Base-by-base conservation (phyloP, 1,139 yeast genomes). In the Pneumocystis wakefieldiae region DNA sequence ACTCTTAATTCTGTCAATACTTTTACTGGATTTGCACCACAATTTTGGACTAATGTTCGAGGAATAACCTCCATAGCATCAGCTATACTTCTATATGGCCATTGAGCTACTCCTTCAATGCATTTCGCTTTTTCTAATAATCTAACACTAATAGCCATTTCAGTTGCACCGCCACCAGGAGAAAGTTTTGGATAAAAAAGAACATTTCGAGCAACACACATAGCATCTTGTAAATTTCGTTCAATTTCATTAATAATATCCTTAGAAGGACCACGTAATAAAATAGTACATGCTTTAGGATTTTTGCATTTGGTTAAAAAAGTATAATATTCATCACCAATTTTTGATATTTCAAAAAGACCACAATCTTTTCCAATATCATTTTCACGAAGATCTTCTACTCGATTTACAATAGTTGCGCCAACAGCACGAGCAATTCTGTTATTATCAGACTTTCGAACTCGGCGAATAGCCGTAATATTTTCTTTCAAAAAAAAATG, bases 131-230 rank as follows among this genome's bases (percentile, higher is more conserved):
- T 86, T 74, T 92, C 97, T 14, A 96, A 82, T 67, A 92, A 80
- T 69, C 81, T 83, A 38, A 92, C 97, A 68, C 94, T 81, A 62
- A 94, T 91, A 1, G 98, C 98, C 97, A 94, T 92, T 76, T 92
- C 99, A 29, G 97, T 92, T 62, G 99, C 98, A 72, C 99, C 98
- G 65, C 98, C 99, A 70, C 99, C 99, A 62, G 99, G 99, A 1
- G 96, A 81, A 72, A 92, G 81, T 57, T 94, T 84, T 62, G 99
- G 98, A 74, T 92, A 95, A 70, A 92, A 85, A 81, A 88, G 83
- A 61, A 94, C 97, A 73, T 94, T 94, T 75, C 97, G 84, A 32
- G 98, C 85, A 62, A 92, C 98, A 5, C 97, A 92, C 96, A 94
- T 88, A 61, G 99, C 98, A 76, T 94, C 99, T 73, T 92, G 97